phyloP scores from a whole-genome alignment of 2,329 filamentous ascomycete species.

The Huntiella savannae region DNA sequence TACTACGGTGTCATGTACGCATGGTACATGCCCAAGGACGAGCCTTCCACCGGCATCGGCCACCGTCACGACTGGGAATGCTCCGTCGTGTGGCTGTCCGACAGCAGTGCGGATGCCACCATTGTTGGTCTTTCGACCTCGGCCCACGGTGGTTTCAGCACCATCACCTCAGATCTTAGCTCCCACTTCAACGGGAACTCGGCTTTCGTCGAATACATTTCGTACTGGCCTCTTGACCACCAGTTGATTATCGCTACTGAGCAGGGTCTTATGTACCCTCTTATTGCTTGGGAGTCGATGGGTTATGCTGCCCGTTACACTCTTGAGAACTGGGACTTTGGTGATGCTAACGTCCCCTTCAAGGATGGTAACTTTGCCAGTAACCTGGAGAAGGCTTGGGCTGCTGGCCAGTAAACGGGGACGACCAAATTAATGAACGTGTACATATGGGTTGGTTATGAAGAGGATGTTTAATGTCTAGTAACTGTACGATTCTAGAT shows the following conservation, averaged over 20 bases:
- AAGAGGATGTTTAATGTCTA: not conserved
- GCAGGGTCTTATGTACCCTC: constrained; percentile 20
- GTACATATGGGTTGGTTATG: not conserved
- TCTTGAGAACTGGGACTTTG: constrained; percentile 22
- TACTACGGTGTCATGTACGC: constrained; percentile 23
- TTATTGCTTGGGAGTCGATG: constrained; percentile 26
- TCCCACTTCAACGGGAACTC: constrained; percentile 8
- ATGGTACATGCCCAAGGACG: constrained; percentile 29
- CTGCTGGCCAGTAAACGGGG: not conserved
- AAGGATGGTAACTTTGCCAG: constrained; percentile 17
- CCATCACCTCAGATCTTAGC: constrained; percentile 10
- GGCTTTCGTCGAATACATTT: constrained; percentile 19
- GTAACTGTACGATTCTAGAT: not conserved
- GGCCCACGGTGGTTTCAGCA: constrained; percentile 20
- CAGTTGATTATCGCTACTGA: constrained; percentile 20
- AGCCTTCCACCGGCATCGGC: constrained; percentile 17
- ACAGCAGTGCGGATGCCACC: constrained; percentile 14
- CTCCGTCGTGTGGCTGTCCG: constrained; percentile 18
- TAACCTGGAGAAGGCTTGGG: constrained; percentile 10
- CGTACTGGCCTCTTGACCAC: constrained; percentile 17
- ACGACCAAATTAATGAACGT: not conserved
- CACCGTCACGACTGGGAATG: constrained; percentile 25
- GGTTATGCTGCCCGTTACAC: constrained; percentile 19
- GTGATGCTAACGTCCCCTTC: constrained; percentile 24
- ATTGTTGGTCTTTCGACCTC: constrained; percentile 22